Base-by-base conservation (phyloP, 2,329 filamentous ascomycete species). In the Didymella lethalis region DNA sequence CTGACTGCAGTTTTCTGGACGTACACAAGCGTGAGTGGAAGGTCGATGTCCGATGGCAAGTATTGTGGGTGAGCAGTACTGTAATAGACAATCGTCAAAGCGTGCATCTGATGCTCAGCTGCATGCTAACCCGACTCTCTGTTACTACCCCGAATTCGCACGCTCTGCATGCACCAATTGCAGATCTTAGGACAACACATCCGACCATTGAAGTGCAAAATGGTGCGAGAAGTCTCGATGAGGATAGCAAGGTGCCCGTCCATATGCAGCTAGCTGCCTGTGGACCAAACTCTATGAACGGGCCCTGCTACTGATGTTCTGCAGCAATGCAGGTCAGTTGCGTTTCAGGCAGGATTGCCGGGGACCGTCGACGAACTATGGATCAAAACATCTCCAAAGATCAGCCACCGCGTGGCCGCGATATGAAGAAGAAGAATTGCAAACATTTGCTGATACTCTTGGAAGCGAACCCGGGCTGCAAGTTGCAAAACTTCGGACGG, bases 191-290 rank as follows among this genome's bases (percentile, higher is more conserved):
- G 31, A 23, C 23, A 38, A 34, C 28, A 41, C 23, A n/a, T 11
- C 38, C 29, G 43, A 34, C 26, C 38, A 14, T 20, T 32, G 25
- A 49, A 12, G 6, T 29, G 5, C 18, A 36, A 10, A 36, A 28
- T 53, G 26, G 47, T 18, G 44, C 47, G 45, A 52, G 32, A 34
- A 55, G 41, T 46, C 43, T 46, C 4, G n/a, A 16, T 48, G 31
- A 38, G 45, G 29, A 26, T 32, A 49, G 32, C 40, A 54, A 49
- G 16, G 54, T 32, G 50, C 45, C 26, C 45, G 51, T 52, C 40
- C 48, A 46, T 48, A n/a, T 7, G 45, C 51, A 40, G n/a, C 40
- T 51, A 61, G 55, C 55, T 48, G 55, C 61, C 52, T 43, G 18
- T 38, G 31, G 44, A 29, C 48, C 29, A 41, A 61, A 57, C 58